Conservation (phyloP, 2,329 filamentous ascomycete species). For the Aspergillus quadrilineatus region DNA sequence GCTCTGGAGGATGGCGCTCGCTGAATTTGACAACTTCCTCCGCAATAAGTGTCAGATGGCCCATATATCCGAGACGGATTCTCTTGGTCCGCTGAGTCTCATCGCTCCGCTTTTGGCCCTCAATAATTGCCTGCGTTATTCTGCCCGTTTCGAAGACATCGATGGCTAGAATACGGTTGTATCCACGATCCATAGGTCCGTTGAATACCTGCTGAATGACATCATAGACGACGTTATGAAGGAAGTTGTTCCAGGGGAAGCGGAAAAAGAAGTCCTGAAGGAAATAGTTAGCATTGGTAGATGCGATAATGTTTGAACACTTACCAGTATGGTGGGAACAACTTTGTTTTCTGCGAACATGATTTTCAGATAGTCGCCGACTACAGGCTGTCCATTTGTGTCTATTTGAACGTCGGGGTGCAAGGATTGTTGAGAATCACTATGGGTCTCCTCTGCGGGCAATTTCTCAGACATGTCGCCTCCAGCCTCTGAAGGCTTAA, state of each 20-base stretch:
- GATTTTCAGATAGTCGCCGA: conserved; percentile 92
- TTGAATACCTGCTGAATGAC: conserved; percentile 99
- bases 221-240: conserved; percentile 98
- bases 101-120: conserved; percentile 84
- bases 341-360: conserved; percentile 94
- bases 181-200: conserved; percentile 93
- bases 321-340: conserved; percentile 90
- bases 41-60: conserved; percentile 91
- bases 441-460: conserved; percentile 21
- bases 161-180: conserved; percentile 83
- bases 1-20: conserved; percentile 84
- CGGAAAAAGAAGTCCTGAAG: conserved; percentile 90
- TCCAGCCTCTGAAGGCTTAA: conserved; percentile 10
- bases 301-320: conserved; percentile 32
- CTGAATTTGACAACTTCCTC: conserved; percentile 99
- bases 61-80: conserved; percentile 97
- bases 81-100: conserved; percentile 78
- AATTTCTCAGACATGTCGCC: conserved; percentile 17
- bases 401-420: conserved; percentile 56
- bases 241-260: conserved; percentile 99
- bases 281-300: background rate
- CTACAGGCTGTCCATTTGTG: conserved; percentile 69
- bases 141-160: conserved; percentile 90
- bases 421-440: conserved; percentile 27
- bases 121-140: conserved; percentile 86